Evolutionary conservation across 257 asterid genomes (phyloP), one percentile per base, ranked within the genome.

Genomic region (Solanum pennellii): DNA sequence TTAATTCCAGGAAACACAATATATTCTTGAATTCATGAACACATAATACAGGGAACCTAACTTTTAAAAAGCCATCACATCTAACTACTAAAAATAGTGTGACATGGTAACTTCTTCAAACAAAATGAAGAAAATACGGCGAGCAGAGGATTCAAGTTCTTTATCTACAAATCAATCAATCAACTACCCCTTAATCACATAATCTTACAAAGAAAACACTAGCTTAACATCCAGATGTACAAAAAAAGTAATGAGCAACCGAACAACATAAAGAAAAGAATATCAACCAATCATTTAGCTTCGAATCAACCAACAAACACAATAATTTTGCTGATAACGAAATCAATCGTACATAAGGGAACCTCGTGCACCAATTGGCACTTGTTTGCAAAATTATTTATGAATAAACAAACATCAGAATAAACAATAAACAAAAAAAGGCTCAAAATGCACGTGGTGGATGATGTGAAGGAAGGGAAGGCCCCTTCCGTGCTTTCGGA

Each of bases 51-150:
- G 37, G 82, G 71, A 33, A 56, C 80, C 9, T 84, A 82, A 45
- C 84, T 60, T 84, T 49, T 65, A 59, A 44, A 85, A 87, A 29
- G 49, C 49, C 82, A 52, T 39, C 29, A 86, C 35, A 60, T 86
- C 89, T 69, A 90, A 44, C 69, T 82, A 20, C 85, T 52, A 56
- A 88, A 82, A 88, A 82, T 39, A 35, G 13, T 87, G 74, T 44
- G 87, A 88, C 45, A 82, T 44, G 83, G 73, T 75, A 21, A 33
- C 52, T 82, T 85, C 89, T 45, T 75, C 41, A 52, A 74, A 52
- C 56, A 52, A 41, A 73, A 56, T 73, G 47, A 79, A 33, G 83
- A 52, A 73, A 72, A 86, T 29, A 47, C n/a, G 20, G 59, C 16
- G 10, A 73, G 37, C 85, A 39, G 69, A 77, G 45, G 25, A 11